Percentiles rank a stretch among this genome's conserved stretches.
These are phyloP conservation scores for Corrigiola litoralis DNA, from an alignment of 179 eudicot species.

Conservation along the genomic window DNA sequence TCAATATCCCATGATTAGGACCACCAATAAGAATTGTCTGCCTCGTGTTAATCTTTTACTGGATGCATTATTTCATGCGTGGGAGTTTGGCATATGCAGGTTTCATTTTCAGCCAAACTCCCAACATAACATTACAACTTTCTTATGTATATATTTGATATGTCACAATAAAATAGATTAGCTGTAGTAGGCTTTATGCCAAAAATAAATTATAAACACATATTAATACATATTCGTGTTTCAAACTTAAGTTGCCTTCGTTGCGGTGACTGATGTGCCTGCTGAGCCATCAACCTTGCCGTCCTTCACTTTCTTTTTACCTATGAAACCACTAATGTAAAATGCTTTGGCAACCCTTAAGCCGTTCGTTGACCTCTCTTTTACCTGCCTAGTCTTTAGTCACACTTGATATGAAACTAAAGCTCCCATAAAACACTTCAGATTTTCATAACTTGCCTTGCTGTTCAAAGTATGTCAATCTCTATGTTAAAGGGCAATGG, in stretches of 20 bases:
- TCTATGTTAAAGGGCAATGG: background rate
- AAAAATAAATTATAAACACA: too few relatives aligned
- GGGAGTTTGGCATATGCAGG: too few relatives aligned
- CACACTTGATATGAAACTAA: background rate
- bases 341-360: background rate
- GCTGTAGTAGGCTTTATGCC: too few relatives aligned
- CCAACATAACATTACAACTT: background rate
- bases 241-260: background rate
- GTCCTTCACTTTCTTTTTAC: background rate
- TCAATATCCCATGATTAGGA: conserved; percentile 1
- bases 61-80: too few relatives aligned
- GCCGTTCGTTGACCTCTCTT: background rate
- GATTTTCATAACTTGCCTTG: too few relatives aligned
- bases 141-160: background rate
- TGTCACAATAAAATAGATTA: too few relatives aligned
- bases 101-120: conserved; percentile 11
- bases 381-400: background rate
- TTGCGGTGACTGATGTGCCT: background rate
- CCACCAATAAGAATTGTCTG: conserved; percentile 7
- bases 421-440: too few relatives aligned
- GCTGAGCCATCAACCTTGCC: background rate
- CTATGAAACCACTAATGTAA: background rate
- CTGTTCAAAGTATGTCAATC: conserved; percentile 3
- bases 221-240: conserved; percentile 1
- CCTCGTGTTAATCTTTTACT: conserved; percentile 9